Conservation (phyloP, 2,329 filamentous ascomycete species). For the Aspergillus latus region DNA sequence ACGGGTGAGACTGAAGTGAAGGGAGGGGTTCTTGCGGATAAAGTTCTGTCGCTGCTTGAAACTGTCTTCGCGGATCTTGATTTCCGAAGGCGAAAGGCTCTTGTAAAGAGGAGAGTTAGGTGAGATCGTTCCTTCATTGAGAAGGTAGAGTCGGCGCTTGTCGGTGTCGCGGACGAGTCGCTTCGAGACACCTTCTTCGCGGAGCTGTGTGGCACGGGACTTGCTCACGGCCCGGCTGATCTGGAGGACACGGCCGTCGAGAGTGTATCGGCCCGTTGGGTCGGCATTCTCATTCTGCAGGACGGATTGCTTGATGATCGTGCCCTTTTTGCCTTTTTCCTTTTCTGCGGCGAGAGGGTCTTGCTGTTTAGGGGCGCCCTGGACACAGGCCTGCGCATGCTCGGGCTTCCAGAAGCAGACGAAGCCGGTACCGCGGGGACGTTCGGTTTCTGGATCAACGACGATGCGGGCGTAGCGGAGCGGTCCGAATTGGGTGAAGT, state of each 20-base stretch:
- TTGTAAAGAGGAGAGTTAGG: conserved; percentile 75
- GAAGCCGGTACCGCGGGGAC: conserved; percentile 88
- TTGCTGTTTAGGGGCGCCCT: conserved; percentile 63
- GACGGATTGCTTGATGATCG: conserved; percentile 71
- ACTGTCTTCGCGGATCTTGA: conserved; percentile 85
- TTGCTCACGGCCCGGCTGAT: conserved; percentile 83
- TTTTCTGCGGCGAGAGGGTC: conserved; percentile 45
- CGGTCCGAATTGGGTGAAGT: conserved; percentile 86
- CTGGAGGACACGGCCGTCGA: conserved; percentile 84
- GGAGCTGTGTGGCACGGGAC: conserved; percentile 72
- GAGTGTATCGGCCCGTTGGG: conserved; percentile 78
- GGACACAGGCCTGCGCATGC: conserved; percentile 75
- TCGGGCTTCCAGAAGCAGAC: conserved; percentile 82
- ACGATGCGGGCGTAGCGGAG: conserved; percentile 90
- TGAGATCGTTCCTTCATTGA: conserved; percentile 81
- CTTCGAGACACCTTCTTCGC: conserved; percentile 63
- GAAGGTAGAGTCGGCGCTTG: conserved; percentile 83
- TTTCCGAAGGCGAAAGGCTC: conserved; percentile 72
- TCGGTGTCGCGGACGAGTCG: conserved; percentile 74
- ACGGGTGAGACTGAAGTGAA: conserved; percentile 86
- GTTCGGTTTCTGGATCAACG: conserved; percentile 78
- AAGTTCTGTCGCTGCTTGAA: conserved; percentile 83
- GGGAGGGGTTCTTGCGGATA: conserved; percentile 83
- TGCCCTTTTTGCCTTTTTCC: conserved; percentile 38
- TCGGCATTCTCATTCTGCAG: conserved; percentile 84